Conservation (phyloP, 1,284 basidiomycete species). For the Sutorius eximius region DNA sequence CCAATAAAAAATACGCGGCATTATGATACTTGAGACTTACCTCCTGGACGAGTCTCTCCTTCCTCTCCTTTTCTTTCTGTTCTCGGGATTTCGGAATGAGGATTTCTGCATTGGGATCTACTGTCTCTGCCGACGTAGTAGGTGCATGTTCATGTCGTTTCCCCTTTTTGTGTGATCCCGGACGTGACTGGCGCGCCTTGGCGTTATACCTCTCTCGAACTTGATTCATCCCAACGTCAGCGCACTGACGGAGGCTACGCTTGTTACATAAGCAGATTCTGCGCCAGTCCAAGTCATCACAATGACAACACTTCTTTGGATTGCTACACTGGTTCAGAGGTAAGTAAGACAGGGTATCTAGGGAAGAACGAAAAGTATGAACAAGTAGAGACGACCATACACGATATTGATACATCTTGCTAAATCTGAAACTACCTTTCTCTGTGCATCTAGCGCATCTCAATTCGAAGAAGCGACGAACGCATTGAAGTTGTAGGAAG, state of each 20-base stretch:
- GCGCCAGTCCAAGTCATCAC: too few relatives aligned
- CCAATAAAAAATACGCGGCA: not conserved
- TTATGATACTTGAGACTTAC: slow-evolving; percentile 38
- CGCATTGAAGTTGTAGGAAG: slow-evolving; percentile 65
- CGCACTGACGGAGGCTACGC: too few relatives aligned
- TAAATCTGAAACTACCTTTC: not conserved
- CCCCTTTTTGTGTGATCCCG: slow-evolving; percentile 57
- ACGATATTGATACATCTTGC: not conserved
- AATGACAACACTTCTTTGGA: not conserved
- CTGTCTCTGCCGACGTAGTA: slow-evolving; percentile 10
- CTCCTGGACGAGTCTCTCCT: slow-evolving; percentile 61
- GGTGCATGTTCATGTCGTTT: slow-evolving; percentile 27
- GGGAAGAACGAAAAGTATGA: not conserved
- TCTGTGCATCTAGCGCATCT: slow-evolving; percentile 13
- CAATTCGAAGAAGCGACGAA: slow-evolving; percentile 44
- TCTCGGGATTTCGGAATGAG: slow-evolving; percentile 58
- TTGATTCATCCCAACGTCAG: slow-evolving; percentile 43
- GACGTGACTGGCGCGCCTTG: slow-evolving; percentile 60
- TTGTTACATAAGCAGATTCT: slow-evolving; percentile 4
- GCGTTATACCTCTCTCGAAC: slow-evolving; percentile 52
- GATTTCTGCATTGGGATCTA: slow-evolving; percentile 61
- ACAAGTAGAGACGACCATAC: not conserved
- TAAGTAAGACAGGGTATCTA: not conserved
- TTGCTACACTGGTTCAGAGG: not conserved
- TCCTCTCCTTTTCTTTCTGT: slow-evolving; percentile 60